phyloP scores from a whole-genome alignment of 805 yeast species.

The Candida germanica region DNA sequence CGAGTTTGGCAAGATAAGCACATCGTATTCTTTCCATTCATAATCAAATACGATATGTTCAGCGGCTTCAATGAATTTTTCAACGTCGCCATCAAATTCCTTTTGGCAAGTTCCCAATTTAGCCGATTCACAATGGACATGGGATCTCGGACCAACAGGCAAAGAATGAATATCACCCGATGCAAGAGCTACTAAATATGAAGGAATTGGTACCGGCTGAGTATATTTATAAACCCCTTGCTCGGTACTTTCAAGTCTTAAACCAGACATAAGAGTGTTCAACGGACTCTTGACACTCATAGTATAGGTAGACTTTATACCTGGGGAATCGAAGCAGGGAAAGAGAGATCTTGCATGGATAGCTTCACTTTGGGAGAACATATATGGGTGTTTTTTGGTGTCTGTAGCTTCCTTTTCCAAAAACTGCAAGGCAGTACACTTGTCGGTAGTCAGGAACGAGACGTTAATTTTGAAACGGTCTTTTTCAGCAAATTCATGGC shows the following conservation, averaged over 20 bases:
- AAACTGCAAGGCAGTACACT: constrained; percentile 87
- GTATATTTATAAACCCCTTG: constrained; percentile 34
- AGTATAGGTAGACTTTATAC: constrained; percentile 65
- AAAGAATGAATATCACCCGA: constrained; percentile 72
- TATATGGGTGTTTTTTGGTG: constrained; percentile 64
- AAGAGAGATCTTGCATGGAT: constrained; percentile 84
- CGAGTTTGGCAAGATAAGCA: constrained; percentile 71
- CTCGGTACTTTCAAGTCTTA: constrained; percentile 27
- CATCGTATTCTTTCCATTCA: constrained; percentile 83
- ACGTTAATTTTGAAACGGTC: constrained; percentile 32
- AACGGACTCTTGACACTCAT: constrained; percentile 60
- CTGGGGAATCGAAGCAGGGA: constrained; percentile 91
- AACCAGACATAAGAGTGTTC: constrained; percentile 75
- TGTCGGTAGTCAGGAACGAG: constrained; percentile 64
- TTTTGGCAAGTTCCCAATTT: constrained; percentile 64
- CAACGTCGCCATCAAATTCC: constrained; percentile 81
- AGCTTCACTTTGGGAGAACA: constrained; percentile 90
- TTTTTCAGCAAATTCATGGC: constrained; percentile 8
- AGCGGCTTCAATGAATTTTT: constrained; percentile 73
- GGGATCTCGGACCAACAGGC: constrained; percentile 81
- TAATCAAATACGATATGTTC: constrained; percentile 73
- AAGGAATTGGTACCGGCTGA: constrained; percentile 83
- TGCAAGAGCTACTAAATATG: constrained; percentile 80
- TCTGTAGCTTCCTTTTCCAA: constrained; percentile 70
- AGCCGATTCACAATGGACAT: constrained; percentile 74